These are phyloP conservation scores for Speleostelium caveatum DNA, from an alignment of 78 protist genomes.

Conservation along the genomic window DNA sequence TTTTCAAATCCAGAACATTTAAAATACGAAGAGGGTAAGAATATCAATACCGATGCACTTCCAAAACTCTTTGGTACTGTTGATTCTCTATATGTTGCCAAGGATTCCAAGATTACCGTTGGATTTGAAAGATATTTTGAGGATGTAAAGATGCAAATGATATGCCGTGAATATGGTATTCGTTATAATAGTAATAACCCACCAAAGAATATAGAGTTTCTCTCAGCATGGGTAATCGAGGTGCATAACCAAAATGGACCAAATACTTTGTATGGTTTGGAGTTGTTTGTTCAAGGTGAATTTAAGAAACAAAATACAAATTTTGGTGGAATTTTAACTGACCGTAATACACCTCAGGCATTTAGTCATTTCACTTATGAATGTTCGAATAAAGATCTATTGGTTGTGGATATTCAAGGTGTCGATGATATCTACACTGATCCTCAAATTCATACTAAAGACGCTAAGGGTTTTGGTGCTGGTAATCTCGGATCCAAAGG, in stretches of 20 bases:
- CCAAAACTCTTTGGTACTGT: slow-evolving; percentile 19
- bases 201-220: slow-evolving; percentile 80
- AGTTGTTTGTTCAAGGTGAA: slow-evolving; percentile 74
- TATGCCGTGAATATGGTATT: slow-evolving; percentile 66
- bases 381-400: slow-evolving; percentile 44
- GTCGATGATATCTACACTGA: slow-evolving; percentile 93
- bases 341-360: slow-evolving; percentile 92
- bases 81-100: slow-evolving; percentile 55
- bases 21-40: slow-evolving; percentile 44
- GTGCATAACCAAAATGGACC: slow-evolving; percentile 23
- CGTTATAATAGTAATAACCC: slow-evolving; percentile 51
- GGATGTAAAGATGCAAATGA: slow-evolving; percentile 86
- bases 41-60: slow-evolving; percentile 1
- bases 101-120: slow-evolving; percentile 34
- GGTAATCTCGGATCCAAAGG: slow-evolving; percentile 91
- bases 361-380: slow-evolving; percentile 93
- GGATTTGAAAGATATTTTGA: slow-evolving; percentile 58
- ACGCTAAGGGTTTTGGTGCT: slow-evolving; percentile 77
- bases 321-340: slow-evolving; percentile 71
- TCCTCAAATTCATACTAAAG: slow-evolving; percentile 91
- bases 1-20: slow-evolving; percentile 6
- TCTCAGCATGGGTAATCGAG: slow-evolving; percentile 75
- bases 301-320: slow-evolving; percentile 91
- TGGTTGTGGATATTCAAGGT: slow-evolving; percentile 94
- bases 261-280: slow-evolving; percentile 40